Base-by-base conservation (phyloP, 2,329 filamentous ascomycete genomes). In the Thelonectria rubi region DNA sequence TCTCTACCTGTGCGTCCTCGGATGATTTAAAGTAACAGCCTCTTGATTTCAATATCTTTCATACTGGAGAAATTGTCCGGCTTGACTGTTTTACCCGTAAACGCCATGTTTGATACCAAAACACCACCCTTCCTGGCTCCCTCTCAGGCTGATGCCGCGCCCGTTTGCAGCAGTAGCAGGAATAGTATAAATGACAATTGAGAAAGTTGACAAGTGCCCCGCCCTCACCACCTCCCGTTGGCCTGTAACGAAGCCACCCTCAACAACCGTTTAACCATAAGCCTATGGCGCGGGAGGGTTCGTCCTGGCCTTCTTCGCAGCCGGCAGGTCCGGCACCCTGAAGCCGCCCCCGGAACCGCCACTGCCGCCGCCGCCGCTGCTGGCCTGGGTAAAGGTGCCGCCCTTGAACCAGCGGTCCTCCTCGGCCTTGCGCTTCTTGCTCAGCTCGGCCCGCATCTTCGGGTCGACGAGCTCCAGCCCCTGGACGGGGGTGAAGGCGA, bases 331-430 rank as follows among this genome's bases (percentile, higher is more conserved):
- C 15, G 94, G 93, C 40, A 96, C 90, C 77, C 94, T 97, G 84
- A 97, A 97, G 1, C 87, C 90, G 11, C 82, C 87, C 18, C 20
- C 20, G 52, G 83, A 73, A 52, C 66, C 66, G 65, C 86, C 86
- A 21, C 73, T 73, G 11, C 73, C 76, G 14, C 88, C 88, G n/a
- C 66, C 66, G 65, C 86, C 86, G 20, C 73, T 73, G 11, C 73
- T 76, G 58, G 97, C 86, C 76, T 97, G 94, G 9, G 95, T 97
- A 74, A 99, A 99, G 0, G 92, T 94, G n/a, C 95, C 95, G 48
- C 93, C 92, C 78, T 95, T 97, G 82, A 99, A 99, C 90, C 93
- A 99, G 39, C 93, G 84, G 74, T 98, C 94, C 75, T 97, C 93
- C 66, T 98, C 95, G 1, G 93, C 94, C 76, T 97, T 96, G 65